These are phyloP conservation scores for Colletotrichum sp. DNA, from an alignment of 2,329 filamentous ascomycete genomes.

Conservation along the genomic window DNA sequence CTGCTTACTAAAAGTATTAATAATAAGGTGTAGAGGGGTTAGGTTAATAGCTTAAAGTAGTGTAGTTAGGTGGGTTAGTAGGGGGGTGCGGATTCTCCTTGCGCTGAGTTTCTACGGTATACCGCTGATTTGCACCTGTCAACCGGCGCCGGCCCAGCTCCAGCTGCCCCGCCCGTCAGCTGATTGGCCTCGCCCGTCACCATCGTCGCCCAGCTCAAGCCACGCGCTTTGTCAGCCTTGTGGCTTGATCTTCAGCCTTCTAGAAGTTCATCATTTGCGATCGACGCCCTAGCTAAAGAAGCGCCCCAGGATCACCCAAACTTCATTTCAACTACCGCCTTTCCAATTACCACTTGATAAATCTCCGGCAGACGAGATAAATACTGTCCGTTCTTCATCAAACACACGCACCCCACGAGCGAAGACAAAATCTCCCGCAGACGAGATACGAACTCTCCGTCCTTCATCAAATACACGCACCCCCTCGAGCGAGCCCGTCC, in stretches of 20 bases:
- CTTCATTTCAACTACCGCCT: neutral
- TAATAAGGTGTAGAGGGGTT: no score
- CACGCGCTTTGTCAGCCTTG: constrained; percentile 17
- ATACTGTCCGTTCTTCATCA: neutral
- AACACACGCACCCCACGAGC: neutral
- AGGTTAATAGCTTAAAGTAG: no score
- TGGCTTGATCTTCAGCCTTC: constrained; percentile 20
- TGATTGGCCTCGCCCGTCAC: neutral
- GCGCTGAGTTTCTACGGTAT: no score
- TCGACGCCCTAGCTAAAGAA: neutral
- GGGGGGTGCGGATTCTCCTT: no score
- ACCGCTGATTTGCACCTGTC: neutral
- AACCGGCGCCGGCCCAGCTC: neutral
- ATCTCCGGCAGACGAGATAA: neutral
- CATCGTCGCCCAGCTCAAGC: neutral
- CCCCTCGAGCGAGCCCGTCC: neutral
- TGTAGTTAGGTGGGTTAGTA: no score
- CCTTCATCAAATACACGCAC: neutral
- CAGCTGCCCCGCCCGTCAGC: neutral
- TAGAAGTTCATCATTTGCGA: constrained; percentile 7
- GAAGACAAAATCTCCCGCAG: neutral
- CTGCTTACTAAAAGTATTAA: no score
- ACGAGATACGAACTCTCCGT: neutral
- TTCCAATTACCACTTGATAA: neutral
- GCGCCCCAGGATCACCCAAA: neutral